Percentiles rank a stretch among this genome's conserved stretches.
phyloP scores from a whole-genome alignment of 2,329 filamentous ascomycete genomes.

The Talaromyces sp. region DNA sequence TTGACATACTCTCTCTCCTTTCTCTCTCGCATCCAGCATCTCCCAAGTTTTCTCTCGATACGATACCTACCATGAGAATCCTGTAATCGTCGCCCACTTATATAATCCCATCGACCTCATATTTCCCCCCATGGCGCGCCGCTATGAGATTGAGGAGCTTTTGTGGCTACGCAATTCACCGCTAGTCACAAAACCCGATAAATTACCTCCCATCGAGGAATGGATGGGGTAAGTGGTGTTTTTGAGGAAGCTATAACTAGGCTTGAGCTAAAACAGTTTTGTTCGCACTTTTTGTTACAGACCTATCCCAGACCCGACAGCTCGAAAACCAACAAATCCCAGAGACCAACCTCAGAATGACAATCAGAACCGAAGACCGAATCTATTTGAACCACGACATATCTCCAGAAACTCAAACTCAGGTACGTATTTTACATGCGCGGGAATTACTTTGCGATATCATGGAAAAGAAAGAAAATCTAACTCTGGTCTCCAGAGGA shows the following conservation, averaged over 20 bases:
- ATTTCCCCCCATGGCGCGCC: slow-evolving; percentile 36
- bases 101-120: slow-evolving; percentile 14
- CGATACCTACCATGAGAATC: slow-evolving; percentile 14
- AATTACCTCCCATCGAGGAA: slow-evolving; percentile 78
- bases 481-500: slow-evolving; percentile 54
- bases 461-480: background rate
- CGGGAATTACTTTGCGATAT: background rate
- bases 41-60: background rate
- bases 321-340: slow-evolving; percentile 31
- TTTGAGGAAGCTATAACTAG: background rate
- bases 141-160: slow-evolving; percentile 74
- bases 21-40: background rate
- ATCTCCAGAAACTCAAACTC: slow-evolving; percentile 45
- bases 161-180: slow-evolving; percentile 74
- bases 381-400: slow-evolving; percentile 39
- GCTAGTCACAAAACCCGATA: slow-evolving; percentile 72
- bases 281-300: slow-evolving; percentile 19
- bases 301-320: slow-evolving; percentile 37
- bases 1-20: background rate
- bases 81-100: slow-evolving; percentile 6
- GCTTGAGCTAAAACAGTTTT: background rate
- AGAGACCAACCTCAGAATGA: slow-evolving; percentile 33
- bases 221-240: slow-evolving; percentile 78
- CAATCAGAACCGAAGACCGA: slow-evolving; percentile 29
- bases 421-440: slow-evolving; percentile 30